Evolutionary conservation across 768 basidiomycete genomes (phyloP).

Genomic region (Phlebiopsis gigantea): DNA sequence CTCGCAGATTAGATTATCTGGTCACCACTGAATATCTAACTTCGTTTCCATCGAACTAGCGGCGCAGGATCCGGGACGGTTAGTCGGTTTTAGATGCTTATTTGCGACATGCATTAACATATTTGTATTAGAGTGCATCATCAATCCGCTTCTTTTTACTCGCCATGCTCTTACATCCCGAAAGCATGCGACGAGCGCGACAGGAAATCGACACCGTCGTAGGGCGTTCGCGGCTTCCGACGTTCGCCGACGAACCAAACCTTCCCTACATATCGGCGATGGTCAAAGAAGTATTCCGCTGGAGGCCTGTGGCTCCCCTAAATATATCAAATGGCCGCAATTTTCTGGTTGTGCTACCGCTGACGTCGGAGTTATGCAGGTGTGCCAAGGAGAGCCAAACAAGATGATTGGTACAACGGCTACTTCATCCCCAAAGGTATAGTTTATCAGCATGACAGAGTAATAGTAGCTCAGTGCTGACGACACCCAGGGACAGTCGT

Average conservation of each 20-base stretch:
- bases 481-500: constrained; percentile 26
- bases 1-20: constrained; percentile 16
- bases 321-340: constrained; percentile 35
- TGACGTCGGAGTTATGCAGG: background rate
- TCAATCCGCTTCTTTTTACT: constrained; percentile 57
- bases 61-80: constrained; percentile 55
- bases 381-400: constrained; percentile 19
- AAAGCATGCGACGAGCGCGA: constrained; percentile 49
- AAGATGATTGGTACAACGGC: constrained; percentile 53
- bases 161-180: constrained; percentile 57
- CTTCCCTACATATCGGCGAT: constrained; percentile 55
- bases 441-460: constrained; percentile 34
- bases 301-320: constrained; percentile 48
- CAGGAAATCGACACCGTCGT: constrained; percentile 57
- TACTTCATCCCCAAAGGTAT: constrained; percentile 59
- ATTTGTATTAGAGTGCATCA: background rate
- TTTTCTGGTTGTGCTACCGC: background rate
- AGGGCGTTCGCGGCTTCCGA: constrained; percentile 49
- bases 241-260: constrained; percentile 43
- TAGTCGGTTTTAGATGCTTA: constrained; percentile 21
- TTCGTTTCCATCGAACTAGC: background rate
- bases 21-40: background rate
- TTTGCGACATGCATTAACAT: no score
- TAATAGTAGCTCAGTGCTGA: background rate
- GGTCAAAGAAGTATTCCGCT: constrained; percentile 47